Evolutionary conservation across 805 yeast genomes (phyloP).

Genomic region (Yarrowia divulgata): DNA sequence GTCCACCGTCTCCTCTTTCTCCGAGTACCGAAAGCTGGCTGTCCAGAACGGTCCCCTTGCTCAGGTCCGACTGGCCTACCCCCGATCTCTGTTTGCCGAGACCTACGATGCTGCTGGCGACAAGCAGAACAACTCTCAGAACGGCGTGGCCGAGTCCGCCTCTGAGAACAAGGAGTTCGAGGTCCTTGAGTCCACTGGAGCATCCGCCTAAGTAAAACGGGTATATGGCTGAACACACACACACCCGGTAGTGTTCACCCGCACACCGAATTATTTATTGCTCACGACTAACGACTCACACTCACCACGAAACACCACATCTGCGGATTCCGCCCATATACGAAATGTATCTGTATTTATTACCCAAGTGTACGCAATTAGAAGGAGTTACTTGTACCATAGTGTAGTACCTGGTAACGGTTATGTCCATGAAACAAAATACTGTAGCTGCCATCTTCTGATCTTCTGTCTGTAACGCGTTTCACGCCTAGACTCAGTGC

Average conservation of each 20-base stretch:
- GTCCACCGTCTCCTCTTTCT: conserved; percentile 38
- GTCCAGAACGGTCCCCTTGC: conserved; percentile 39
- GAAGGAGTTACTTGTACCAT: too few species aligned
- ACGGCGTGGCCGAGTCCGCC: conserved; percentile 37
- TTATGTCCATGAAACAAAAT: too few species aligned
- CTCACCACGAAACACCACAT: background rate
- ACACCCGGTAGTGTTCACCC: background rate
- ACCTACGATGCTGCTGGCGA: conserved; percentile 26
- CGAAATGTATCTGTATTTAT: conserved; percentile 31
- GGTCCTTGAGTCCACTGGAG: conserved; percentile 38
- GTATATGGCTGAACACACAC: conserved; percentile 1
- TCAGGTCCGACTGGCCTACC: conserved; percentile 40
- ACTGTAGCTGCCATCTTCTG: too few species aligned
- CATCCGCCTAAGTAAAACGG: conserved; percentile 33
- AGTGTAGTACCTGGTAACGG: too few species aligned
- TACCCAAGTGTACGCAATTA: background rate
- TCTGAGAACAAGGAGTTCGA: conserved; percentile 39
- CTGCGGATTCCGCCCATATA: conserved; percentile 17
- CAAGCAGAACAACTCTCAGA: conserved; percentile 28
- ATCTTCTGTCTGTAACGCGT: too few species aligned
- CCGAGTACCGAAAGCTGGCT: conserved; percentile 40
- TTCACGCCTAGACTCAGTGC: background rate
- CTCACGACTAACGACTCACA: conserved; percentile 38
- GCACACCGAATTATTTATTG: conserved; percentile 35
- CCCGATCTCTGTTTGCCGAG: conserved; percentile 40